Evolutionary conservation across 768 basidiomycete species (phyloP).

Genomic region (Cantharellus cinnabarinus): DNA sequence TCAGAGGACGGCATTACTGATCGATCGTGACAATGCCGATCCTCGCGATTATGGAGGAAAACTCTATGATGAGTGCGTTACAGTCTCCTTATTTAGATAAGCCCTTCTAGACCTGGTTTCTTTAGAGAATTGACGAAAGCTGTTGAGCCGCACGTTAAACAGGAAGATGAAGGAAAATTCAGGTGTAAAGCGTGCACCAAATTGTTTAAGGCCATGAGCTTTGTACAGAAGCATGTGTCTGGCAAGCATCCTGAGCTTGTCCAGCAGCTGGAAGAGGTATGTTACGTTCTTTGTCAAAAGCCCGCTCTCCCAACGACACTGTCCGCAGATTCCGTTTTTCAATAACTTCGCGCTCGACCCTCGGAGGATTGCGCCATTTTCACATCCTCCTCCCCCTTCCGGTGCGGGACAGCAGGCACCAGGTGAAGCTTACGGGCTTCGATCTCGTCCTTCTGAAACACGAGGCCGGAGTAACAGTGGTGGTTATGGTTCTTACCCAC

Average conservation of each 20-base stretch:
- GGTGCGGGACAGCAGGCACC: constrained; percentile 57
- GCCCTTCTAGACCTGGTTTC: constrained; percentile 4
- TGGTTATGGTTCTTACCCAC: neutral
- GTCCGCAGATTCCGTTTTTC: constrained; percentile 57
- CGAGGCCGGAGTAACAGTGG: too few relatives aligned
- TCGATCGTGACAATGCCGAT: constrained; percentile 62
- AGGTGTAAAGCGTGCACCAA: constrained; percentile 93
- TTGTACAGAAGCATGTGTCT: constrained; percentile 91
- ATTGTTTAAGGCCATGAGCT: constrained; percentile 90
- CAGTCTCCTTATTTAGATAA: neutral
- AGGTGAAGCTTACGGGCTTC: constrained; percentile 71
- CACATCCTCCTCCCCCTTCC: constrained; percentile 46
- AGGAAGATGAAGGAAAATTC: constrained; percentile 94
- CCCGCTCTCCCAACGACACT: constrained; percentile 2
- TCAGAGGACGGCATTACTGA: constrained; percentile 59
- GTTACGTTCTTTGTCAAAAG: constrained; percentile 8
- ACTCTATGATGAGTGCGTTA: constrained; percentile 64
- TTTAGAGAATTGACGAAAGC: constrained; percentile 61
- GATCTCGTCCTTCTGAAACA: constrained; percentile 12
- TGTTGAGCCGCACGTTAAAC: constrained; percentile 65
- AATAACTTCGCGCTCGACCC: constrained; percentile 96
- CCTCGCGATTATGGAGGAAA: constrained; percentile 79
- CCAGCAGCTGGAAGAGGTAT: constrained; percentile 62
- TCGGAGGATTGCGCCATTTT: constrained; percentile 71
- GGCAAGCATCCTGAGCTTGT: constrained; percentile 85